phyloP scores from a whole-genome alignment of 331 rosid species.

The Quercus tomentella region DNA sequence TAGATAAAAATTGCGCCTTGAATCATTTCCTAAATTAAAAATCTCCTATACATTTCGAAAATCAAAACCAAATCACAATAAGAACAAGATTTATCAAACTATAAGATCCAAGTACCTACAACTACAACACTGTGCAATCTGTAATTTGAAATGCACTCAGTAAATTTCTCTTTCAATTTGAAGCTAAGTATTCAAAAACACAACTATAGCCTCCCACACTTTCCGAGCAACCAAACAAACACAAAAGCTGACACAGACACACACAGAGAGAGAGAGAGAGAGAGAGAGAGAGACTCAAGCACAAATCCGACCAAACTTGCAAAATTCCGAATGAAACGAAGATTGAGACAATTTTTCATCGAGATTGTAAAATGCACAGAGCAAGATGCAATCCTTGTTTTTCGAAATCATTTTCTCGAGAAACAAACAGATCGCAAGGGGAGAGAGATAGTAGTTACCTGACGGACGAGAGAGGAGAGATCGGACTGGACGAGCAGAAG shows the following conservation, averaged over 20 bases:
- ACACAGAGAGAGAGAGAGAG: too few relatives aligned
- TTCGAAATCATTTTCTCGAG: background rate
- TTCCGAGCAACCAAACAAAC: background rate
- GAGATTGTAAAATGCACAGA: background rate
- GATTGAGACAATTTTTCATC: accelerated
- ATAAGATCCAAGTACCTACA: background rate
- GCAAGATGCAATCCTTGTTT: background rate
- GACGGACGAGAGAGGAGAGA: conserved; percentile 48
- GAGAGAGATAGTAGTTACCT: conserved; percentile 33
- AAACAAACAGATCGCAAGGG: background rate
- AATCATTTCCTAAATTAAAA: background rate
- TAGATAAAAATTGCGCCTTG: background rate
- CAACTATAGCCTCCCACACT: background rate
- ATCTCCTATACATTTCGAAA: background rate
- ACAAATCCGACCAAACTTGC: too few relatives aligned
- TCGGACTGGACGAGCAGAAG: conserved; percentile 67
- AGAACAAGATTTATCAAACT: background rate
- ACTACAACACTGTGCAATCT: background rate
- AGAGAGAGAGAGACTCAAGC: too few relatives aligned
- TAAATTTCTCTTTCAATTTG: background rate
- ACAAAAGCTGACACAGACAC: background rate
- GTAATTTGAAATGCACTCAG: background rate
- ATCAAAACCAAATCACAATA: background rate
- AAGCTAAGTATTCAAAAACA: background rate
- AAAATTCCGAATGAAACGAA: too few relatives aligned